Evolutionary conservation across 2,329 filamentous ascomycete genomes (phyloP).

Genomic region (Colletotrichum noveboracense): DNA sequence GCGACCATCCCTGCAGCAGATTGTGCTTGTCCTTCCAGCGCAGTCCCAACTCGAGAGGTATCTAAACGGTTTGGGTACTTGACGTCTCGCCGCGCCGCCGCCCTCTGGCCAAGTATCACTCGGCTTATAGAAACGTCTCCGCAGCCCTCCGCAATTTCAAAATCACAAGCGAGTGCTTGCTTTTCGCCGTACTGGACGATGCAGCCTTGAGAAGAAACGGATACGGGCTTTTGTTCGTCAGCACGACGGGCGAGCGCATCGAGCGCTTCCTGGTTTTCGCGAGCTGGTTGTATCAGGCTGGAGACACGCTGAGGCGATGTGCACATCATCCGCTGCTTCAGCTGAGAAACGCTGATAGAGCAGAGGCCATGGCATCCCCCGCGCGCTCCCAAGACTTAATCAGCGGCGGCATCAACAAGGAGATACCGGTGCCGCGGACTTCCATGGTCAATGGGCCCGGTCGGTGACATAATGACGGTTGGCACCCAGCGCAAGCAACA

Average conservation of each 20-base stretch:
- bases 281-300: neutral
- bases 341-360: neutral
- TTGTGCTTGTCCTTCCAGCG: neutral
- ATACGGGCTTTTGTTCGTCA: neutral
- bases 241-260: neutral
- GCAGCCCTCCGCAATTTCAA: neutral
- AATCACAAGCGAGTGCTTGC: constrained; percentile 6
- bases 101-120: neutral
- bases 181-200: neutral
- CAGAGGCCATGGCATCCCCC: neutral
- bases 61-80: neutral
- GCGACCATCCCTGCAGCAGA: neutral
- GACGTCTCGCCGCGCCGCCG: neutral
- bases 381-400: neutral
- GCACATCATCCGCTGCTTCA: neutral
- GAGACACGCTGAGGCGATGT: neutral
- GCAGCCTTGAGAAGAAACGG: neutral
- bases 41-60: neutral
- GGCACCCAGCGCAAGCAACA: neutral
- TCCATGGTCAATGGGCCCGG: neutral
- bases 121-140: neutral
- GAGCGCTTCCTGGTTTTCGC: neutral
- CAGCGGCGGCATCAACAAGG: neutral
- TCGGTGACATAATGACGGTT: neutral
- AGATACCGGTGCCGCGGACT: neutral